Conservation (phyloP, 441 rosid genomes). For the Erodium moschatum region DNA sequence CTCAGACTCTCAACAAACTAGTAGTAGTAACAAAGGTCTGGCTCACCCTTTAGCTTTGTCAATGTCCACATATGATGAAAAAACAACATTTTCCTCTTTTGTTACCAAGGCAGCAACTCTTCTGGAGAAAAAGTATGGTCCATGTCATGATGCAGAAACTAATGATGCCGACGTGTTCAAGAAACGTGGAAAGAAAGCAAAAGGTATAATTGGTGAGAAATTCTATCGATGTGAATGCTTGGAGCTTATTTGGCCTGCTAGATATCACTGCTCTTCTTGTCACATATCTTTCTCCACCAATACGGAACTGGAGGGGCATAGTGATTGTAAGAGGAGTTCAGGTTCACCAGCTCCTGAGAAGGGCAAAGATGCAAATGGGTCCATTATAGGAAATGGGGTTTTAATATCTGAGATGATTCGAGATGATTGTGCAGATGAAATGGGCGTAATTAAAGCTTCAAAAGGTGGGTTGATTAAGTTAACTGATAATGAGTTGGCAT, state of each 20-base stretch:
- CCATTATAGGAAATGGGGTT: constrained; percentile 1
- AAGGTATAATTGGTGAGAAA: constrained; percentile 40
- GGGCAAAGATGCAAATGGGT: constrained; percentile 31
- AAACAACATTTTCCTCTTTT: constrained; percentile 26
- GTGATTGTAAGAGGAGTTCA: constrained; percentile 45
- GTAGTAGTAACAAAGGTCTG: constrained; percentile 25
- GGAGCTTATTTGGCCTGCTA: constrained; percentile 74
- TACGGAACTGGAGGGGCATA: constrained; percentile 55
- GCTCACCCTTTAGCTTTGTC: constrained; percentile 19
- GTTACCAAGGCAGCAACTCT: constrained; percentile 61
- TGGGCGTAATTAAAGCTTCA: constrained; percentile 29
- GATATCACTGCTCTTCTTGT: constrained; percentile 74
- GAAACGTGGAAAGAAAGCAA: constrained; percentile 47
- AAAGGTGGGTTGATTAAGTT: constrained; percentile 46
- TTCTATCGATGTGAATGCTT: constrained; percentile 72
- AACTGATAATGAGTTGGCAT: constrained; percentile 41
- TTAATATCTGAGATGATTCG: too few species aligned
- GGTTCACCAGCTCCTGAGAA: constrained; percentile 36
- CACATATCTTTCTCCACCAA: constrained; percentile 56
- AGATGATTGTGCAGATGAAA: constrained; percentile 20
- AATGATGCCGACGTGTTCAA: constrained; percentile 32
- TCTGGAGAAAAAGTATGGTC: constrained; percentile 72
- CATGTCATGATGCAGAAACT: constrained; percentile 36
- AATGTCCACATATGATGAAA: constrained; percentile 18
- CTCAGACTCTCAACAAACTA: constrained; percentile 35